Conservation (phyloP, 768 basidiomycete genomes). For the Collybia sp. region DNA sequence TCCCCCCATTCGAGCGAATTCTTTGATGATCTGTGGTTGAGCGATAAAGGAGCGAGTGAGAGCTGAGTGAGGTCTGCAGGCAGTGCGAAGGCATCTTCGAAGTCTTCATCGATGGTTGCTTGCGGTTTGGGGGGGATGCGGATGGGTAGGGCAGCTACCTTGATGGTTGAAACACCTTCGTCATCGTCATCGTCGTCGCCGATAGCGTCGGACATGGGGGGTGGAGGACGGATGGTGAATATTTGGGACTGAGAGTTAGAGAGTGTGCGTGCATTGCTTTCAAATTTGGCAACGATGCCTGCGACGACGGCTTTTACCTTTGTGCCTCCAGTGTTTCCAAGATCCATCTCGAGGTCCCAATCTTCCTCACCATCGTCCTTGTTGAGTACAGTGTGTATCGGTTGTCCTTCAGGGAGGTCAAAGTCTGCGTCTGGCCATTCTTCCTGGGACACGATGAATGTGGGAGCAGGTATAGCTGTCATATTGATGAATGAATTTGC, state of each 20-base stretch:
- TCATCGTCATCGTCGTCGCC: slow-evolving; percentile 72
- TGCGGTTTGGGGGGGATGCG: slow-evolving; percentile 27
- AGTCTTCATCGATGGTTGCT: slow-evolving; percentile 64
- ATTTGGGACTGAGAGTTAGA: slow-evolving; percentile 31
- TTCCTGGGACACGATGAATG: slow-evolving; percentile 51
- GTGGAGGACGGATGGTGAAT: slow-evolving; percentile 66
- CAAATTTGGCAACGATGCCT: slow-evolving; percentile 33
- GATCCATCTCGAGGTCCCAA: slow-evolving; percentile 77
- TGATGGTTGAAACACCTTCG: slow-evolving; percentile 83
- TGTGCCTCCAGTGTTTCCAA: slow-evolving; percentile 53
- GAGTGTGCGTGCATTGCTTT: slow-evolving; percentile 16
- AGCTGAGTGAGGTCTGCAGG: slow-evolving; percentile 78
- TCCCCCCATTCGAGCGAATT: slow-evolving; percentile 84
- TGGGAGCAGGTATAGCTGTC: slow-evolving; percentile 57
- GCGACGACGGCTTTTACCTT: slow-evolving; percentile 36
- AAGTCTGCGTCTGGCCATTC: slow-evolving; percentile 90
- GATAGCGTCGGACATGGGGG: slow-evolving; percentile 31
- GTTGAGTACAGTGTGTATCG: slow-evolving; percentile 61
- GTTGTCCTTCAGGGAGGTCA: slow-evolving; percentile 72
- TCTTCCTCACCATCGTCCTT: slow-evolving; percentile 67
- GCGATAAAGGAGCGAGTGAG: slow-evolving; percentile 74
- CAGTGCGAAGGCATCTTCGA: slow-evolving; percentile 79
- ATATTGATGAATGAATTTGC: slow-evolving; percentile 26
- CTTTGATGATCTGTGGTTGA: slow-evolving; percentile 77
- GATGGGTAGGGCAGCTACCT: slow-evolving; percentile 52